A percentile compares a stretch with the other conserved stretches of the same genome.
Evolutionary conservation across 2,329 filamentous ascomycete genomes (phyloP).

Genomic region (Xylaria sp.): DNA sequence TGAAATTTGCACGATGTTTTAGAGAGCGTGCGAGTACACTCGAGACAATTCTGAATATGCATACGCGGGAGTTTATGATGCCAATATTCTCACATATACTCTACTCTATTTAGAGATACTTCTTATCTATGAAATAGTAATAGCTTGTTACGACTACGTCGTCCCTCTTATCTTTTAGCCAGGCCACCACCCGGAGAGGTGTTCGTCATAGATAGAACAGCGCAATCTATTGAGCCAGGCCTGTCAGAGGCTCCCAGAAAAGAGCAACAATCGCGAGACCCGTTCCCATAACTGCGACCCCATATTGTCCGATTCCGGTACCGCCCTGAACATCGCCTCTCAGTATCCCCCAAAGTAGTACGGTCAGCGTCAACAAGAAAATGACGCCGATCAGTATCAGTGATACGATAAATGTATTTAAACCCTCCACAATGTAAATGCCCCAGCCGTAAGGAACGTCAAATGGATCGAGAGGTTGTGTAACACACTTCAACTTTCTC

Average conservation of each 20-base stretch:
- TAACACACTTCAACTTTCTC: constrained; percentile 5
- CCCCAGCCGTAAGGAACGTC: constrained; percentile 22
- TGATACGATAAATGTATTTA: not conserved
- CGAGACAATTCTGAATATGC: too few relatives aligned
- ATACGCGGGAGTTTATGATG: too few relatives aligned
- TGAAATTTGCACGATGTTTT: too few relatives aligned
- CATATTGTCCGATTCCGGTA: constrained; percentile 34
- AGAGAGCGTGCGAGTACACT: too few relatives aligned
- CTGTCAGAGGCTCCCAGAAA: constrained; percentile 1
- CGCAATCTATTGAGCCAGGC: not conserved
- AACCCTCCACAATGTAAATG: constrained; percentile 23
- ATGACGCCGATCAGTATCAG: not conserved
- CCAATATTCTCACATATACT: too few relatives aligned
- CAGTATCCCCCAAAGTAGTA: constrained; percentile 18
- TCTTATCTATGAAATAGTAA: not conserved
- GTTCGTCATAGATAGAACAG: not conserved
- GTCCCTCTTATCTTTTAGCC: not conserved
- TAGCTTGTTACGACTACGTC: not conserved
- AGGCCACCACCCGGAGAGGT: not conserved
- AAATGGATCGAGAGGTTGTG: not conserved
- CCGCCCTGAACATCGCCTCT: constrained; percentile 27
- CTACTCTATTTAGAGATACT: not conserved
- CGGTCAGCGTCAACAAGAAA: constrained; percentile 21
- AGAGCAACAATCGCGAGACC: not conserved
- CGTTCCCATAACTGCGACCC: constrained; percentile 15